Percentiles rank a stretch among this genome's conserved stretches.
These are phyloP conservation scores for Primulina tabacum DNA, from an alignment of 257 asterid species.

Conservation along the genomic window DNA sequence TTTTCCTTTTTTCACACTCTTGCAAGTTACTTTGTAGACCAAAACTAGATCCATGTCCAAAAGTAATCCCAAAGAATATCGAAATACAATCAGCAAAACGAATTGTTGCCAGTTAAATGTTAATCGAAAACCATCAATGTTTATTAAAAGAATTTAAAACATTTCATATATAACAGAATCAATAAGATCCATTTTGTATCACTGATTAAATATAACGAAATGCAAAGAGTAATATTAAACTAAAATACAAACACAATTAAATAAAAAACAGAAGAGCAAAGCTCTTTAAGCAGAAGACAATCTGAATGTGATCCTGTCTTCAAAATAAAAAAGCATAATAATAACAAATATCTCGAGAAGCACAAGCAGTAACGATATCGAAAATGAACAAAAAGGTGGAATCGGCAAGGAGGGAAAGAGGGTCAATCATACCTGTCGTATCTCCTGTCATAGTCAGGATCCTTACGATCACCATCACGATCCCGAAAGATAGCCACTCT, in stretches of 20 bases:
- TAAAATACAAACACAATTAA: neutral
- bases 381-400: neutral
- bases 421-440: constrained; percentile 66
- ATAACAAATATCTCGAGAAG: neutral
- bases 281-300: neutral
- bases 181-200: neutral
- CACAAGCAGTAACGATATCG: neutral
- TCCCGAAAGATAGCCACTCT: constrained; percentile 95
- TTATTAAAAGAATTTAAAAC: neutral
- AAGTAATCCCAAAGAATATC: neutral
- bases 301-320: neutral
- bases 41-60: constrained; percentile 12
- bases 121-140: neutral
- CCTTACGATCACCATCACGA: constrained; percentile 89
- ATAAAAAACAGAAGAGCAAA: neutral
- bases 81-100: neutral
- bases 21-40: constrained; percentile 16
- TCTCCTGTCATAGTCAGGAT: constrained; percentile 92
- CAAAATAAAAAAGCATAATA: neutral
- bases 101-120: neutral
- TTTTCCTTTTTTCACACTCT: neutral
- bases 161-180: neutral
- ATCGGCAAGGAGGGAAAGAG: neutral
- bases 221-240: neutral
- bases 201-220: neutral